Conservation (phyloP, 768 basidiomycete species). For the Multifurca ochricompacta region DNA sequence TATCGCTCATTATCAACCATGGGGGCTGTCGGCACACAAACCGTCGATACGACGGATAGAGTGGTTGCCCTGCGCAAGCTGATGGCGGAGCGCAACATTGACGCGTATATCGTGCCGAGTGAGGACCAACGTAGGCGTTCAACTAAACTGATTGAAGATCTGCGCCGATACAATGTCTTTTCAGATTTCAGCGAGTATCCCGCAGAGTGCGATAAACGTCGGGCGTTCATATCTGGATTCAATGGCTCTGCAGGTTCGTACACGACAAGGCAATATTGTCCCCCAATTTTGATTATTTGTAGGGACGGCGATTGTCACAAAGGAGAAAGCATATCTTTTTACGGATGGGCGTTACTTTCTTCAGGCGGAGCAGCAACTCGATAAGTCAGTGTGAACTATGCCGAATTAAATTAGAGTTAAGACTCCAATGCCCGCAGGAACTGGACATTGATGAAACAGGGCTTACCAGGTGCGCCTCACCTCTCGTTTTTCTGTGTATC, state of each 20-base stretch:
- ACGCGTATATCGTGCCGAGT: conserved; percentile 78
- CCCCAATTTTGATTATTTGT: not conserved
- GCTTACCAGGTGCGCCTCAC: conserved; percentile 55
- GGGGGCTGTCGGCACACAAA: conserved; percentile 33
- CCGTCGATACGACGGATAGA: conserved; percentile 55
- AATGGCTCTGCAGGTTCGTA: conserved; percentile 81
- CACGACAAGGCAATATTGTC: not conserved
- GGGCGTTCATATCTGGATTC: conserved; percentile 89
- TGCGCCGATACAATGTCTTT: conserved; percentile 1
- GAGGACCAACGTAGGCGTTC: conserved; percentile 80
- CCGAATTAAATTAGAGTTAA: not conserved
- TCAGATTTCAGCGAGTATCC: conserved; percentile 86
- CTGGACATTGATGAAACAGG: conserved; percentile 93
- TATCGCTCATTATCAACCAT: conserved; percentile 26
- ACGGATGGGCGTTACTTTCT: conserved; percentile 95
- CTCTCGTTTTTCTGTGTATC: conserved; percentile 11
- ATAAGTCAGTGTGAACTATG: conserved; percentile 43
- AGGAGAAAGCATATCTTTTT: conserved; percentile 69
- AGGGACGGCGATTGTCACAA: conserved; percentile 75
- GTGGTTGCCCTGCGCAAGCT: conserved; percentile 58
- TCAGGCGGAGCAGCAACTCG: conserved; percentile 86
- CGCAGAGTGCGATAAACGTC: conserved; percentile 73
- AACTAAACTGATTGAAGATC: not conserved
- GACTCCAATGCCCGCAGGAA: conserved; percentile 40
- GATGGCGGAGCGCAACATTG: conserved; percentile 56